Evolutionary conservation across 2,329 filamentous ascomycete species (phyloP).

Genomic region (Trichoderma lentiforme): DNA sequence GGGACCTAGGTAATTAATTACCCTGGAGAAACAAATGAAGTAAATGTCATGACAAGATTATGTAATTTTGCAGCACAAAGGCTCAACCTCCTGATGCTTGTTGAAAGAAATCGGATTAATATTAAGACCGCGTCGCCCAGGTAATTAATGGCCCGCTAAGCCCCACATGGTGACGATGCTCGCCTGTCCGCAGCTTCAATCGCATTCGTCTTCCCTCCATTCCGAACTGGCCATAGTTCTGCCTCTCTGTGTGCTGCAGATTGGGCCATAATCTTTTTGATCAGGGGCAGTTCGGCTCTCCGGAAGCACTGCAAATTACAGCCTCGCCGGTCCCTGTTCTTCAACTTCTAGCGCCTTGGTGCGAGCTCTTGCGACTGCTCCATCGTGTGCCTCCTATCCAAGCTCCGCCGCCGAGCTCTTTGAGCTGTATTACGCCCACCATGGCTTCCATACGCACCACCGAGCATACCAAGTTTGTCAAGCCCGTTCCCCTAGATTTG

Average conservation of each 20-base stretch:
- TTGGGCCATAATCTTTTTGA: neutral
- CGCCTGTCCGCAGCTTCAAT: neutral
- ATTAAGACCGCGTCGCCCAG: neutral
- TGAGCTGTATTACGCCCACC: conserved; percentile 17
- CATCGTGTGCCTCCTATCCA: conserved; percentile 14
- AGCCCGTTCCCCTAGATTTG: neutral
- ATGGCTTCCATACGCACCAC: conserved; percentile 33
- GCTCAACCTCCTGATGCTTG: neutral
- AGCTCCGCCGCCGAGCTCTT: neutral
- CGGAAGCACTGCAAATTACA: neutral
- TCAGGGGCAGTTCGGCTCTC: neutral
- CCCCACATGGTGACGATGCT: conserved; percentile 19
- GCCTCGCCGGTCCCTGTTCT: neutral
- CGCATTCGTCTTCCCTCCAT: neutral
- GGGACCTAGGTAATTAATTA: neutral
- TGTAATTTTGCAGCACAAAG: neutral
- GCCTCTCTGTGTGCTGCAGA: neutral
- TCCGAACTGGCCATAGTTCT: conserved; percentile 19
- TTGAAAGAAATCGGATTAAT: conserved; percentile 15
- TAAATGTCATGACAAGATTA: neutral
- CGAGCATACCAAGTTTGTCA: conserved; percentile 37
- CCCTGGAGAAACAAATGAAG: neutral
- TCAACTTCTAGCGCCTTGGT: neutral
- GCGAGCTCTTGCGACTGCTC: conserved; percentile 1
- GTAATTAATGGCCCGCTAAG: conserved; percentile 15